Evolutionary conservation across 495 filamentous ascomycete species (phyloP), one percentile per base, ranked within the genome.

Genomic region (Letharia lupina): DNA sequence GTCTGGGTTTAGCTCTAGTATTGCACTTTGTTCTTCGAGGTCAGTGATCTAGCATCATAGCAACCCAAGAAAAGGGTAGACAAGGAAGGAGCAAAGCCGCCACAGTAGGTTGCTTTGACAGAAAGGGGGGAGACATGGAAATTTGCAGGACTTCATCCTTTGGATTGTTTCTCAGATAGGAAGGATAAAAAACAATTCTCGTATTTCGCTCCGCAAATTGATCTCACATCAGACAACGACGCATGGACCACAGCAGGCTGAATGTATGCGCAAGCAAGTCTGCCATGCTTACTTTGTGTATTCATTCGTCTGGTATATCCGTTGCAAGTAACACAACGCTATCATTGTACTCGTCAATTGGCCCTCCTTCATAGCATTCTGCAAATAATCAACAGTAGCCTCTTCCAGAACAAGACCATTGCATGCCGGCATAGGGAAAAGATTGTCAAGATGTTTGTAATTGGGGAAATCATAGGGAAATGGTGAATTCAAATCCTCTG

Each of bases 1-100:
- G 73, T 89, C 84, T 1, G 88, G 87, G 74, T 89, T 89, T 37
- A 83, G 63, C 70, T 88, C 79, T 59, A 89, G 71, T 39, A 88
- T 73, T 20, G 84, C 78, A 67, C 82, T 83, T 20, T n/a, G 44
- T 37, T 18, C 9, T 59, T 58, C 23, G 41, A 33, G 16, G 44
- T 42, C 37, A 45, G 35, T 62, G 39, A 61, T 18, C 40, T 45
- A 15, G 35, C 23, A 8, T 44, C 54, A 40, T 3, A 23, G 23
- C 28, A 57, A 35, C 2, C 18, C 61, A 1, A 28, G 4, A 6
- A n/a, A 10, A 28, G 16, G 37, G 40, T 8, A 11, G 28, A 12
- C 15, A 45, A 2, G 4, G 15, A 33, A 15, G 7, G 1, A 33
- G 13, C 0, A 8, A 12, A 28, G 1, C 7, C n/a, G n/a, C 2